Base-by-base conservation (phyloP, 2,329 filamentous ascomycete species). In the Aspergillus vadensis region DNA sequence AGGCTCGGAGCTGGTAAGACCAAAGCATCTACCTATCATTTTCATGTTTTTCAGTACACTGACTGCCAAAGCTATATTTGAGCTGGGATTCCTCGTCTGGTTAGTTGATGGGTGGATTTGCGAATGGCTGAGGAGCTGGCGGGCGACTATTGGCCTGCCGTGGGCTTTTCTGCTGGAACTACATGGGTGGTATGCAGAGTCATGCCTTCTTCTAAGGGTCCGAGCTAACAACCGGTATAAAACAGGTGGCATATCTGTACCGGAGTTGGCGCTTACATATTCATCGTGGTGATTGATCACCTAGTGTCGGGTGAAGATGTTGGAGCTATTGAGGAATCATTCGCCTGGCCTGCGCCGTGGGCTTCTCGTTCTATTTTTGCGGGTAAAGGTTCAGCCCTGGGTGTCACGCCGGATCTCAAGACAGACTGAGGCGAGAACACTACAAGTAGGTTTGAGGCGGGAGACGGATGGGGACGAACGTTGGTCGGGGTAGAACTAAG, bases 101-200 rank as follows among this genome's bases (percentile, higher is more conserved):
- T 14, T 72, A 15, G 57, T 72, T 47, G 72, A 74, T 61, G 51
- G 59, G 2, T 70, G 65, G 52, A 52, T 58, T 6, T 73, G 71
- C 47, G 59, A 38, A 4, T 63, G 48, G 23, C 38, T 74, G 4
- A 66, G 54, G 9, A 48, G 60, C 3, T 25, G 60, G n/a, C 56
- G 71, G 47, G 57, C 38, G 9, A 23, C 27, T n/a, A 51, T 73
- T 5, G 69, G 70, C 21, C 57, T 71, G 8, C 68, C 69, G 4
- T 67, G 63, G 60, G 70, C 64, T 1, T 73, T 68, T 52, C 10
- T 66, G 21, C 60, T 73, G 15, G 71, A 74, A 49, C 64, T 74
- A 39, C 71, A 73, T 57, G 72, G 70, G 8, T 74, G 72, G 70
- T 73, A 65, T n/a, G 61, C 12, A 36, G 32, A 14, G 5, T 14